These are phyloP conservation scores for Endotrypanum monterogeii DNA, from an alignment of 208 protist genomes.

Conservation along the genomic window DNA sequence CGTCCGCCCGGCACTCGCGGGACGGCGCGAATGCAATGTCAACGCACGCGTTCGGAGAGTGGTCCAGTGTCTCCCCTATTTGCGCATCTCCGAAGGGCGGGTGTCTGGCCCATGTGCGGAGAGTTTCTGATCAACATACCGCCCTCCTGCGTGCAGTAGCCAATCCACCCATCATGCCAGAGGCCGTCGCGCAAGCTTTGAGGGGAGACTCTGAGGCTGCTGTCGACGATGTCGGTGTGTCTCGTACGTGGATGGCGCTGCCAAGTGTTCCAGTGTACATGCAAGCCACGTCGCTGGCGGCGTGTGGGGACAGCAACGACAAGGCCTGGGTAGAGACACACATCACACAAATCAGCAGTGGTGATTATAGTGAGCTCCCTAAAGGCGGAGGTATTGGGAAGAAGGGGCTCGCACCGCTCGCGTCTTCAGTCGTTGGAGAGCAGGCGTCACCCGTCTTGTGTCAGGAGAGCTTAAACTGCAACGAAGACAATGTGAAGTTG, in stretches of 20 bases:
- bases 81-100: too few relatives aligned
- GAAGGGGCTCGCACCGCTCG: not conserved
- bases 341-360: not conserved
- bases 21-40: not conserved
- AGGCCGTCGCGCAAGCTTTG: not conserved
- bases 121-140: not conserved
- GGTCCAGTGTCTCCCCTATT: not conserved
- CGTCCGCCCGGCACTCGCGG: not conserved
- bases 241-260: not conserved
- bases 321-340: not conserved
- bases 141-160: not conserved
- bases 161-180: not conserved
- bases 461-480: not conserved
- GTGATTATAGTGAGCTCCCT: not conserved
- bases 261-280: conserved; percentile 17
- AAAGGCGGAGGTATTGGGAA: not conserved
- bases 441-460: not conserved
- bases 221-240: not conserved
- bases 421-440: not conserved
- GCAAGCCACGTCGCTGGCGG: conserved; percentile 1
- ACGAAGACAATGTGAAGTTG: not conserved
- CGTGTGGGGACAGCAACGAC: conserved; percentile 2
- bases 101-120: not conserved
- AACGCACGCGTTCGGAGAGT: not conserved
- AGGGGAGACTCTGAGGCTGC: not conserved